These are phyloP conservation scores for Globisporangium ultimum DNA, from an alignment of 352 stramenopile species.

Conservation along the genomic window DNA sequence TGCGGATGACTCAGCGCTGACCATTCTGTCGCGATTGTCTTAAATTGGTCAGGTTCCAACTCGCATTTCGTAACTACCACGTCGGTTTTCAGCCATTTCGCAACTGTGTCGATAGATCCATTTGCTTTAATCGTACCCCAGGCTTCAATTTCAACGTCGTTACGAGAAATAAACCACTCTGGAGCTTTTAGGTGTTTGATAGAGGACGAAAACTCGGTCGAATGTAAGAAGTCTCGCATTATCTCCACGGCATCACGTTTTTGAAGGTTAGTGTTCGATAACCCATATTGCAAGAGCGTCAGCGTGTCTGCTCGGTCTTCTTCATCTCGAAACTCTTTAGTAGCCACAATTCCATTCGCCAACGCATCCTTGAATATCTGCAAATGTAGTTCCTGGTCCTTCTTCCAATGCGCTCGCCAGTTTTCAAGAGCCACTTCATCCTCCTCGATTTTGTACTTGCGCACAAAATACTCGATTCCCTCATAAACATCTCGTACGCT, in stretches of 20 bases:
- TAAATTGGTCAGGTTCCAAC: conserved; percentile 1
- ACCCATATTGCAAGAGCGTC: background rate
- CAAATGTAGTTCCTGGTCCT: background rate
- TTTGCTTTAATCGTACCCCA: background rate
- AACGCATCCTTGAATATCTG: background rate
- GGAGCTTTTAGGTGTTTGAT: background rate
- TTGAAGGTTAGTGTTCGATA: background rate
- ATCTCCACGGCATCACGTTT: background rate
- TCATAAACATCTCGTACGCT: conserved; percentile 3
- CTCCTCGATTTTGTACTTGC: background rate
- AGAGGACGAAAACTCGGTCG: too few relatives aligned
- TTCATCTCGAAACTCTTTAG: background rate
- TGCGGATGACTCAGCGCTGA: conserved; percentile 1
- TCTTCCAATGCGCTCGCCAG: background rate
- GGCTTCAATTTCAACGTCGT: conserved; percentile 6
- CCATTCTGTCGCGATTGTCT: background rate
- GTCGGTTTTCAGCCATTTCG: background rate
- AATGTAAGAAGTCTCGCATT: background rate
- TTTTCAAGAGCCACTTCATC: background rate
- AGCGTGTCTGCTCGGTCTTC: background rate
- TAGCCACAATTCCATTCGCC: background rate
- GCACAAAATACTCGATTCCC: conserved; percentile 7
- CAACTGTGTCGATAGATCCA: background rate
- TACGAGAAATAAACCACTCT: conserved; percentile 1
- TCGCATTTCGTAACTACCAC: conserved; percentile 3